Percentiles rank a stretch among this genome's conserved stretches.
These are phyloP conservation scores for Staphylotrichum longicolle DNA, from an alignment of 495 filamentous ascomycete genomes.

Conservation along the genomic window DNA sequence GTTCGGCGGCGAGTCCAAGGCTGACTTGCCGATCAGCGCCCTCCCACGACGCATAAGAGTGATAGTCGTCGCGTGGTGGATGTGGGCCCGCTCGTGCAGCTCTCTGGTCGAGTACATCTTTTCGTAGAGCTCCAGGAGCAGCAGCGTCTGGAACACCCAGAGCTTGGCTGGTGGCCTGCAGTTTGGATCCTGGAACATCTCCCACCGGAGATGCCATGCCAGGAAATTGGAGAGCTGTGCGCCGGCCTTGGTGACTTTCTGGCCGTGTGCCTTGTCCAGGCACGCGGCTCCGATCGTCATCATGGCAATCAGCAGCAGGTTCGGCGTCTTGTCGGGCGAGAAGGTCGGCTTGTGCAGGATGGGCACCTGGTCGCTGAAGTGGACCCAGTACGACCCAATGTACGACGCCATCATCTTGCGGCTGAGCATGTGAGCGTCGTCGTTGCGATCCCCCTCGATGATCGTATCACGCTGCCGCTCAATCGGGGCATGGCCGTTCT, in stretches of 20 bases:
- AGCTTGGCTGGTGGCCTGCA: slow-evolving; percentile 93
- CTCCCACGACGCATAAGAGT: slow-evolving; percentile 92
- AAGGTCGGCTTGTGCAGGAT: slow-evolving; percentile 95
- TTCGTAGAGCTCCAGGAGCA: slow-evolving; percentile 90
- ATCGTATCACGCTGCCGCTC: slow-evolving; percentile 74
- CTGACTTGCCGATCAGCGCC: slow-evolving; percentile 86
- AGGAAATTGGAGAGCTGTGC: slow-evolving; percentile 81
- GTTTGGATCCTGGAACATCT: slow-evolving; percentile 85
- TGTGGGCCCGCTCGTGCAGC: slow-evolving; percentile 92
- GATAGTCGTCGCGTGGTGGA: slow-evolving; percentile 93
- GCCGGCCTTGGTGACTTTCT: slow-evolving; percentile 66
- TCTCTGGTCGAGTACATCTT: slow-evolving; percentile 93
- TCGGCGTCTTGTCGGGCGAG: slow-evolving; percentile 78
- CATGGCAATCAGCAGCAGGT: slow-evolving; percentile 83
- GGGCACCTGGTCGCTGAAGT: slow-evolving; percentile 92
- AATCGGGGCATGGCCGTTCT: slow-evolving; percentile 71
- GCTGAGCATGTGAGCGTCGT: slow-evolving; percentile 74
- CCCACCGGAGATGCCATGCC: slow-evolving; percentile 88
- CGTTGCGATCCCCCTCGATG: slow-evolving; percentile 71
- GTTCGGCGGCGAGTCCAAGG: slow-evolving; percentile 84
- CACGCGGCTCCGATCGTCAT: slow-evolving; percentile 92
- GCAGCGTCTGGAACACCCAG: slow-evolving; percentile 93
- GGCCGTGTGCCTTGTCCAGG: slow-evolving; percentile 75
- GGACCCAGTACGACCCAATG: slow-evolving; percentile 88
- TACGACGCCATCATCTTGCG: slow-evolving; percentile 94